Base-by-base conservation (phyloP, 129 eudicot species). In the Helichrysum umbraculigerum region DNA sequence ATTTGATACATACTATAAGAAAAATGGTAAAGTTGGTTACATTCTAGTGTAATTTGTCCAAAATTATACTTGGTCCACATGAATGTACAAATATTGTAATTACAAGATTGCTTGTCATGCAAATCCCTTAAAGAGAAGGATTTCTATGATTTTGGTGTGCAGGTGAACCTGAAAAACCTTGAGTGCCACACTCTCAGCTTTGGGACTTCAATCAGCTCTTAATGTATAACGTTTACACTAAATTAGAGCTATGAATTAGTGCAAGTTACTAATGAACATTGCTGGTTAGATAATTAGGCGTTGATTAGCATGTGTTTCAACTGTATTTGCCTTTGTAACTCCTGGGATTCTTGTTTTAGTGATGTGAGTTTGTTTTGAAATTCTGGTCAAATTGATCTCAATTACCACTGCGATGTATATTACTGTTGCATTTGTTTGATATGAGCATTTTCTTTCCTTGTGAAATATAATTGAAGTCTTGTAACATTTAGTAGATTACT, bases 161-260 rank as follows among this genome's bases (percentile, higher is more conserved):
- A 93, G 98, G 84, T 93, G 82, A 93, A 93, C 71, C 65, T 93
- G 86, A 88, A 85, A 86, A 93, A 83, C 66, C 92, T 93, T 33
- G 96, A 90, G 75, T 93, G 97, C 76, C 90, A 80, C 83, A 79
- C 96, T 78, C 87, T 90, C 81, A 88, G 88, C 80, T 86, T 93
- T 28, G 88, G 86, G 72, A 80, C 87, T 64, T 81, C 86, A 37
- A 76, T 88, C 35, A 76, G 79, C 76, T 71, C 75, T 58, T 87
- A 76, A 67, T 72, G 19, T 69, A 14, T 71, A 64, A 71, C 58
- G 67, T 47, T 50, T 39, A 11, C 50, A 34, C 41, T 15, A 9
- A 71, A 29, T 30, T 32, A 32, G 35, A 30, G 51, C 16, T 70
- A 57, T 78, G 41, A 7, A 70, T 50, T 56, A 8, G 4, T 15